A percentile compares a stretch with the other conserved stretches of the same genome.
Conservation (phyloP, 23 red algal genomes). For the Agarophyton chilense region DNA sequence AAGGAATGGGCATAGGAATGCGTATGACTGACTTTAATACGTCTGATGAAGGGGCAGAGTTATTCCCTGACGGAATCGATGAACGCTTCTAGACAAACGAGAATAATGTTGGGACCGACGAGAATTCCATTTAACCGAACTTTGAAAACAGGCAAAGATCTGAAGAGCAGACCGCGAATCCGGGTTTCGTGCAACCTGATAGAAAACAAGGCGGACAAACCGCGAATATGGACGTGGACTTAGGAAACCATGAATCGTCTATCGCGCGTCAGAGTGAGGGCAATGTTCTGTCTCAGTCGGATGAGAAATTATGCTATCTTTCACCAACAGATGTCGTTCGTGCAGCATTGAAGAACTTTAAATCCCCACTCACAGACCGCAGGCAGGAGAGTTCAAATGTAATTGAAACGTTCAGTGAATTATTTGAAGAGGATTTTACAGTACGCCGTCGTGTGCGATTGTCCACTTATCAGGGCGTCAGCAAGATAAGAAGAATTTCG, state of each 20-base stretch:
- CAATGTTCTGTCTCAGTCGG: too few species aligned
- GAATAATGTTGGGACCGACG: background rate
- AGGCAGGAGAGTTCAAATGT: constrained; percentile 11
- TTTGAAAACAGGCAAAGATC: background rate
- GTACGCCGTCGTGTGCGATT: constrained; percentile 10
- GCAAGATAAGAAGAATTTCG: too few species aligned
- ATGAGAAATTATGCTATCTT: too few species aligned
- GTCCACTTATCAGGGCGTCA: background rate
- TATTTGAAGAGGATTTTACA: constrained; percentile 58
- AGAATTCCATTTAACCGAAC: background rate
- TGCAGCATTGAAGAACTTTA: too few species aligned
- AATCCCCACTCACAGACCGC: too few species aligned
- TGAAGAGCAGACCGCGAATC: background rate
- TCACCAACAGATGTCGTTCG: too few species aligned
- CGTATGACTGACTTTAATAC: constrained; percentile 48
- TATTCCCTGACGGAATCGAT: constrained; percentile 46
- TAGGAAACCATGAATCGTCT: background rate
- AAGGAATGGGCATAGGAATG: constrained; percentile 29
- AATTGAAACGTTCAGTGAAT: background rate
- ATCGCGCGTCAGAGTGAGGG: too few species aligned
- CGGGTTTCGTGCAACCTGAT: background rate
- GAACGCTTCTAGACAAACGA: constrained; percentile 10
- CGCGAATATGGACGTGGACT: constrained; percentile 45
- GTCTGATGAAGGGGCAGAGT: constrained; percentile 43
- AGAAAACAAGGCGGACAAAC: background rate